Base-by-base conservation (phyloP, 352 stramenopile species). In the Phytophthora foliorum region DNA sequence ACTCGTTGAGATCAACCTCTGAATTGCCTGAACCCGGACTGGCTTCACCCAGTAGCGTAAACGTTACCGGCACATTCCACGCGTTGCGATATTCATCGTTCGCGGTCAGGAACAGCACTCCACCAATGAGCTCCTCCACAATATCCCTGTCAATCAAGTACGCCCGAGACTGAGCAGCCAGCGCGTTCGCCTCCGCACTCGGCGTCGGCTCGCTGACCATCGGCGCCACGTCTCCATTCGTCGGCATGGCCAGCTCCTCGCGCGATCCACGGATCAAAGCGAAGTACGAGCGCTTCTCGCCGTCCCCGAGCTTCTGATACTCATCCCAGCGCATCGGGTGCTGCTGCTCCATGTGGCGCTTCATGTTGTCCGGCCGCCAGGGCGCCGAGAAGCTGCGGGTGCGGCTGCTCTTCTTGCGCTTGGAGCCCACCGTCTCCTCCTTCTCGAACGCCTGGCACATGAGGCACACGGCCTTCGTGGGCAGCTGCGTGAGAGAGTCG, bases 341-440 rank as follows among this genome's bases (percentile, higher is more conserved):
- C 32, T 80, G 67, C 53, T 80, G 55, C 25, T 70, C 53, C 67
- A 80, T 77, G 49, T 80, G 72, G 21, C 65, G 57, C 51, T 67
- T 72, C 72, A 80, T 80, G 31, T 80, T 74, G 41, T 80, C 72
- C 19, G 68, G 70, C 31, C 72, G 50, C 67, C 72, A 80, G 10
- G 72, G 72, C 41, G 68, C 17, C 44, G 67, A 67, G 58, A 80
- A 80, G 41, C 46, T 57, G 32, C 66, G 66, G 2, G 77, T 19
- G 45, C 72, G 72, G 36, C 32, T 74, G 41, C 38, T 80, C 39
- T 67, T 67, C 67, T 77, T 80, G 48, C 72, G 67, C 58, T 80
- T 80, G 62, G 68, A n/a, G 21, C 68, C 68, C 8, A 72, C 62
- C 6, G 38, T 32, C 36, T 62, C 68, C 44, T 75, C 68, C n/a